Evolutionary conservation across 331 rosid species (phyloP), one percentile per base, ranked within the genome.

Genomic region (Telfairia occidentalis): DNA sequence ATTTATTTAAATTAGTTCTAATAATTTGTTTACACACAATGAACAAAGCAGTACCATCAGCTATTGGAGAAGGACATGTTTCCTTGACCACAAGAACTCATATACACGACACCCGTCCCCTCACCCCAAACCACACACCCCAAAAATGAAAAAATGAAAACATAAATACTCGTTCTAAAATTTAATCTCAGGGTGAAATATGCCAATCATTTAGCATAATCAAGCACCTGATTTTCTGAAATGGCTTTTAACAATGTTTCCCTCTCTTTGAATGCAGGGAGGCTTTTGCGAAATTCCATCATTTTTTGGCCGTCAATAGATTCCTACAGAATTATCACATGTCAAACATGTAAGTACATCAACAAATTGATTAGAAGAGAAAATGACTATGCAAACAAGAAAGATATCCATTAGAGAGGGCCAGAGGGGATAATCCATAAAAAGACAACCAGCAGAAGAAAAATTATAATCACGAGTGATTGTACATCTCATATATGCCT

Each of bases 261-360:
- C 66, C 71, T 86, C 82, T 73, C 83, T 63, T 86, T 84, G 23
- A 82, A 84, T 50, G 90, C 86, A 78, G 90, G 90, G 48, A 86
- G 85, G 73, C 90, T 86, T 78, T 67, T 80, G 72, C 90, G 90
- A 78, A 86, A 54, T 54, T 86, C 90, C 58, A 80, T 67, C 88
- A 86, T 82, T 79, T 82, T 86, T 78, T 78, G 84, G 64, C 90
- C 90, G 66, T 84, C 85, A 1, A 53, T 71, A 18, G 90, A 78
- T 72, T 84, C 88, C 88, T 86, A 77, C 5, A 80, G 9, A 82
- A 50, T 59, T 58, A 42, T 23, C 45, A 18, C 58, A 37, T 38
- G 53, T 59, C 52, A 59, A 26, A 58, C 52, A 75, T 42, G 55
- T 32, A 28, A 43, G 64, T 52, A 71, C 40, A 26, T 45, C 35